Conservation (phyloP, 352 stramenopile species). For the Pythium rhizo-oryzae region DNA sequence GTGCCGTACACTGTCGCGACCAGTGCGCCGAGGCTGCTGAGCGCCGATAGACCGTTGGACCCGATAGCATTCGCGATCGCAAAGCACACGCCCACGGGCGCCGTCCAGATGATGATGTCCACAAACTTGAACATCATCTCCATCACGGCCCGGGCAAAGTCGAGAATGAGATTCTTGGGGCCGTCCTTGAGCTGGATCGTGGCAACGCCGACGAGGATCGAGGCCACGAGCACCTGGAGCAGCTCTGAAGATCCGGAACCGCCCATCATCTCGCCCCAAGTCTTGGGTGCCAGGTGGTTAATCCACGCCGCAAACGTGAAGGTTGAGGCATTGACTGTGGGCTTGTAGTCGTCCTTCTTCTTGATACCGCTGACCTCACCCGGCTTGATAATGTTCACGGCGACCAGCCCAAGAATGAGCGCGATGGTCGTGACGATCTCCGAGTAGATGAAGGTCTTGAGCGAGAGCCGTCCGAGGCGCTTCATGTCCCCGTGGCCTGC, state of each 20-base stretch:
- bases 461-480: constrained; percentile 51
- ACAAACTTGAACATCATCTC: constrained; percentile 80
- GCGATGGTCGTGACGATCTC: constrained; percentile 47
- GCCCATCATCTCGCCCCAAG: constrained; percentile 22
- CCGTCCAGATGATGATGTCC: constrained; percentile 69
- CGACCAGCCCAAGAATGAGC: constrained; percentile 48
- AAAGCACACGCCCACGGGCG: constrained; percentile 62
- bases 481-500: constrained; percentile 64
- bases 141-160: constrained; percentile 46
- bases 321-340: constrained; percentile 22
- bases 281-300: constrained; percentile 21
- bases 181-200: constrained; percentile 37
- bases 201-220: constrained; percentile 46
- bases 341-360: constrained; percentile 40
- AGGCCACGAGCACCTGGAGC: constrained; percentile 55
- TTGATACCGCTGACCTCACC: constrained; percentile 44
- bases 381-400: constrained; percentile 57
- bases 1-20: constrained; percentile 52
- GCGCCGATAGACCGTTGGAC: constrained; percentile 47
- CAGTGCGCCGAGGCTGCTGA: constrained; percentile 42
- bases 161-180: constrained; percentile 49
- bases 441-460: constrained; percentile 39
- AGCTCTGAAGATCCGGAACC: constrained; percentile 33
- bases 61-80: constrained; percentile 53
- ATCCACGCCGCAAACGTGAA: constrained; percentile 46